A percentile compares a stretch with the other conserved stretches of the same genome.
These are phyloP conservation scores for Eucalyptus decipiens DNA, from an alignment of 345 rosid species.

Conservation along the genomic window DNA sequence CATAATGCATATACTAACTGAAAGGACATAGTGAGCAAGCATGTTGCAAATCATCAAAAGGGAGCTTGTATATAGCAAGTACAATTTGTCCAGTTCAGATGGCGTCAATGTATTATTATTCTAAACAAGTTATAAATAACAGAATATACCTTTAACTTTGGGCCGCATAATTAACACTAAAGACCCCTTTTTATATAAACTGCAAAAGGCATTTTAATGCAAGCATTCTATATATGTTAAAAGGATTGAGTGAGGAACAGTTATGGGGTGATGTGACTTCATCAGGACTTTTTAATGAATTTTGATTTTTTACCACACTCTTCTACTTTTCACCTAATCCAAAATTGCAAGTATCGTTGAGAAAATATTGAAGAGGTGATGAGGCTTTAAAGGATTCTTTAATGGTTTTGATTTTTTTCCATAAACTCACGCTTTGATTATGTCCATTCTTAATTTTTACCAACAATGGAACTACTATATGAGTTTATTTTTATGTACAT, in stretches of 20 bases:
- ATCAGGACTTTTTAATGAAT: background rate
- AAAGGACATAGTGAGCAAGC: background rate
- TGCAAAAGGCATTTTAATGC: background rate
- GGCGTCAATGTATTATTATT: background rate
- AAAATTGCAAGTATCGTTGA: background rate
- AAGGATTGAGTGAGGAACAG: background rate
- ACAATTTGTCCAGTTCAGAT: background rate
- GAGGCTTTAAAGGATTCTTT: background rate
- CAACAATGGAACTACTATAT: background rate
- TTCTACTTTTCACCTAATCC: background rate
- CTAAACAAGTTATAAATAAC: background rate
- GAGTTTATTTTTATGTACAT: background rate
- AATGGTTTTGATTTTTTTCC: background rate
- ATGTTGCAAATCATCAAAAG: background rate
- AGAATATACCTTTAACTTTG: background rate
- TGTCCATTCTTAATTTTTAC: background rate
- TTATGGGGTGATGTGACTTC: background rate
- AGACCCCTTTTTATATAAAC: background rate
- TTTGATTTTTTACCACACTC: background rate
- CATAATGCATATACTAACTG: background rate
- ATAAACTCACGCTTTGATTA: background rate
- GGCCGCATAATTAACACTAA: background rate
- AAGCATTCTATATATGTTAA: background rate
- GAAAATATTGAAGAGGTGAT: background rate
- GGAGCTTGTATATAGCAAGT: background rate